Evolutionary conservation across 2,329 filamentous ascomycete species (phyloP).

Genomic region (Phaeosphaeriaceae sp.): DNA sequence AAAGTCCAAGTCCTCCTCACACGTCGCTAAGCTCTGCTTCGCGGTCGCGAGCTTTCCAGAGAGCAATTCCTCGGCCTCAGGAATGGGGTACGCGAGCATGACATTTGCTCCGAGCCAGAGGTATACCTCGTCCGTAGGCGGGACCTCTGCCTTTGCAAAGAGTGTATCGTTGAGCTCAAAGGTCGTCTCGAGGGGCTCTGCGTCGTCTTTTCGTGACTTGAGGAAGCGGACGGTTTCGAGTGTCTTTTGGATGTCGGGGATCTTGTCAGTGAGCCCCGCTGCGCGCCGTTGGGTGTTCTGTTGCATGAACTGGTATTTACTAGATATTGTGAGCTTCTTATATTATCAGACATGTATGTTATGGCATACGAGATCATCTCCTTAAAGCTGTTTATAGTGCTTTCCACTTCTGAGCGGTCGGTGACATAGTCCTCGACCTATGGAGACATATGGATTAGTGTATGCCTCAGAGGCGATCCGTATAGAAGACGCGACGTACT

Average conservation of each 20-base stretch:
- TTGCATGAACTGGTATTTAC: slow-evolving; percentile 99
- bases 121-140: slow-evolving; percentile 88
- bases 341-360: too few species aligned
- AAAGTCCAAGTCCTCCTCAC: slow-evolving; percentile 96
- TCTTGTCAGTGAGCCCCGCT: slow-evolving; percentile 86
- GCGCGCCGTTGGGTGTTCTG: slow-evolving; percentile 86
- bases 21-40: slow-evolving; percentile 80
- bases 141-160: slow-evolving; percentile 84
- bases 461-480: neutral
- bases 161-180: slow-evolving; percentile 98
- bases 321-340: slow-evolving; percentile 53
- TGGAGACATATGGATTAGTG: neutral
- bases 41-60: slow-evolving; percentile 79
- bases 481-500: slow-evolving; percentile 38
- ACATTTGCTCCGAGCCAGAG: slow-evolving; percentile 99
- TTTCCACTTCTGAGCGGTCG: slow-evolving; percentile 78
- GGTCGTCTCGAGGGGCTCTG: slow-evolving; percentile 82
- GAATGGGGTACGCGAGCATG: slow-evolving; percentile 93
- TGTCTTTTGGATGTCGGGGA: slow-evolving; percentile 96
- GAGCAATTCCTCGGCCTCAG: slow-evolving; percentile 83
- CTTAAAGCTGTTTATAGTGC: slow-evolving; percentile 81
- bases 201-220: slow-evolving; percentile 72
- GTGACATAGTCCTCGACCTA: slow-evolving; percentile 81
- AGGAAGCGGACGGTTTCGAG: slow-evolving; percentile 89
- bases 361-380: slow-evolving; percentile 89